phyloP scores from a whole-genome alignment of 768 basidiomycete species.

The Hericium alpestre region DNA sequence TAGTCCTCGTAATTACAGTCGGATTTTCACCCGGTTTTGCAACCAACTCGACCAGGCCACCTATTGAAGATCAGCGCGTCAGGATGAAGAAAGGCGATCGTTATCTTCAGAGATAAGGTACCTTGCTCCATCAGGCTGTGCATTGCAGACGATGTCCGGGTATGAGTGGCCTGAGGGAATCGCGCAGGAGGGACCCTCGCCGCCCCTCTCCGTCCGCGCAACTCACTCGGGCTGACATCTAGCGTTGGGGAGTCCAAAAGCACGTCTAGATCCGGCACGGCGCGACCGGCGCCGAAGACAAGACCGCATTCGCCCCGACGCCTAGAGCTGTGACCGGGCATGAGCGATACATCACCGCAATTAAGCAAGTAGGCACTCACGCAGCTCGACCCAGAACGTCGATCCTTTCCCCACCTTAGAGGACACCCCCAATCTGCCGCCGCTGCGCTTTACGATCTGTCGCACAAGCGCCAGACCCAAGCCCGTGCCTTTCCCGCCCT shows the following conservation, averaged over 20 bases:
- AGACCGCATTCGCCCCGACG: conserved; percentile 45
- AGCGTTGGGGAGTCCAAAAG: neutral
- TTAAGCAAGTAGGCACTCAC: conserved; percentile 20
- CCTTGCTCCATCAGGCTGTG: conserved; percentile 62
- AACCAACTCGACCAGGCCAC: conserved; percentile 48
- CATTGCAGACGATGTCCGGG: conserved; percentile 32
- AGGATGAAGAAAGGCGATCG: neutral
- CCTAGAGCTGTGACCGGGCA: conserved; percentile 39
- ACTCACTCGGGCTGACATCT: too few relatives aligned
- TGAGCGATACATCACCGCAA: neutral
- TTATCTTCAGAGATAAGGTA: conserved; percentile 10
- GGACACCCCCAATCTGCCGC: conserved; percentile 33
- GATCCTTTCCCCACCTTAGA: conserved; percentile 53
- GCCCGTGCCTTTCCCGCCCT: conserved; percentile 48
- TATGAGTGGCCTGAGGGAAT: neutral
- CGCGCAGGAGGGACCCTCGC: neutral
- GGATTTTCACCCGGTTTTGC: conserved; percentile 28
- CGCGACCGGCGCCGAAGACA: conserved; percentile 3
- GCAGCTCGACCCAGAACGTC: conserved; percentile 83
- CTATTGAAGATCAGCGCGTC: conserved; percentile 19
- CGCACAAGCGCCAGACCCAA: conserved; percentile 42
- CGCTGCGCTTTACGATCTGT: conserved; percentile 41
- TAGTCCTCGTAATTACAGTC: conserved; percentile 30
- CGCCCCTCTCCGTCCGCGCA: too few relatives aligned
- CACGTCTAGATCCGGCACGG: neutral